A percentile compares a stretch with the other conserved stretches of the same genome.
These are phyloP conservation scores for Trichosanthes truncata DNA, from an alignment of 306 rosid species.

Conservation along the genomic window DNA sequence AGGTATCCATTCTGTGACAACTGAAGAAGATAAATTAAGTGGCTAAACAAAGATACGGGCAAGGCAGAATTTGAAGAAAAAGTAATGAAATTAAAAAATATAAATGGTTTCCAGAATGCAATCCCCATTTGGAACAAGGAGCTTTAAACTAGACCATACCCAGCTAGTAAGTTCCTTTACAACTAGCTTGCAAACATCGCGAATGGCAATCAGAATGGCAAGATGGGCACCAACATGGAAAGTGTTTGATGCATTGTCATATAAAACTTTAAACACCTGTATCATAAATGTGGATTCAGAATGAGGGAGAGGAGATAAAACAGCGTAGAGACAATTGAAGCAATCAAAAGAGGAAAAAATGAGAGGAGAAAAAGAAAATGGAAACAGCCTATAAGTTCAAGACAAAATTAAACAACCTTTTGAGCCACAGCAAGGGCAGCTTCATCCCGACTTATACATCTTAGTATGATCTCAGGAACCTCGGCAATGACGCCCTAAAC, in stretches of 20 bases:
- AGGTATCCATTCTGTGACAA: neutral
- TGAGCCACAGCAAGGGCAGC: constrained; percentile 99
- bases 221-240: constrained; percentile 74
- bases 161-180: constrained; percentile 93
- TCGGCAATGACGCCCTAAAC: constrained; percentile 68
- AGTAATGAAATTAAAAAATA: neutral
- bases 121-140: neutral
- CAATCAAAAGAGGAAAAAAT: neutral
- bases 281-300: neutral
- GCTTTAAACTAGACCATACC: constrained; percentile 42
- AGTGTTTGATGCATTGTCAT: constrained; percentile 65
- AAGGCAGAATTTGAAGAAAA: no score
- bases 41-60: neutral
- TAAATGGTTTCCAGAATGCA: neutral
- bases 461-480: constrained; percentile 87
- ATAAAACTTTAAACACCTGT: constrained; percentile 82
- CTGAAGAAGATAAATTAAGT: neutral
- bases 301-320: neutral
- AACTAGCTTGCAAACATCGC: constrained; percentile 99
- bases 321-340: neutral
- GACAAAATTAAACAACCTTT: constrained; percentile 41
- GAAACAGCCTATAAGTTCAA: neutral
- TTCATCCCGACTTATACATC: constrained; percentile 91
- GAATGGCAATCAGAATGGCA: constrained; percentile 76
- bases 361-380: neutral